These are phyloP conservation scores for Neurospora sp. DNA, from an alignment of 2,329 filamentous ascomycete genomes.

Conservation along the genomic window DNA sequence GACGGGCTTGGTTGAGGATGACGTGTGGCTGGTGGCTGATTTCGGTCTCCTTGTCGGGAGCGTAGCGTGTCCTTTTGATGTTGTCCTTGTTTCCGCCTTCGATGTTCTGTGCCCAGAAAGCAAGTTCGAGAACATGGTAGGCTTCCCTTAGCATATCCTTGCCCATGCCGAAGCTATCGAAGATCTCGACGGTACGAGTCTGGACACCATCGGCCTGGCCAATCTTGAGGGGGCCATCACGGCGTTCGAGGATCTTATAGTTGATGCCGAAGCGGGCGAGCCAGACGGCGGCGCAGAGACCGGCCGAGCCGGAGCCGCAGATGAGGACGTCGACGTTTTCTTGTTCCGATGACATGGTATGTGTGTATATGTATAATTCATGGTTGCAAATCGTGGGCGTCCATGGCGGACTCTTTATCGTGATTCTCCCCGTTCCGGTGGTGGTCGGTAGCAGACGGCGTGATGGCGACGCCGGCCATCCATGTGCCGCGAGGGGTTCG, in stretches of 20 bases:
- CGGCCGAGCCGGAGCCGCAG: conserved; percentile 50
- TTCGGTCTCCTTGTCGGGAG: conserved; percentile 43
- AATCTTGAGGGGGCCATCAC: conserved; percentile 40
- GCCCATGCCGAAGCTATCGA: conserved; percentile 47
- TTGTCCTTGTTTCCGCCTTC: conserved; percentile 5
- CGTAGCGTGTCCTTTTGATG: conserved; percentile 36
- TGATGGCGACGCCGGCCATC: background rate
- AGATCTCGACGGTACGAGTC: conserved; percentile 51
- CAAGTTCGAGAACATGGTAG: conserved; percentile 47
- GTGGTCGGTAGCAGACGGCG: background rate
- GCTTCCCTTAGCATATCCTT: conserved; percentile 45
- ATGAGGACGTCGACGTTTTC: conserved; percentile 44
- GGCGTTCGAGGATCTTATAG: conserved; percentile 48
- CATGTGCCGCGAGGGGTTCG: background rate
- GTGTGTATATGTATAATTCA: background rate
- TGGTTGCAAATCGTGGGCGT: background rate
- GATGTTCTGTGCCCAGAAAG: conserved; percentile 40
- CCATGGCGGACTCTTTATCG: background rate
- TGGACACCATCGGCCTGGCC: conserved; percentile 57
- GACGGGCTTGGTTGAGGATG: conserved; percentile 44
- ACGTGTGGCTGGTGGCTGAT: conserved; percentile 45
- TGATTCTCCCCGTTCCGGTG: background rate
- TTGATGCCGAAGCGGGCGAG: conserved; percentile 45
- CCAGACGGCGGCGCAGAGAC: conserved; percentile 51
- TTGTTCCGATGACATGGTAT: conserved; percentile 6